Base-by-base conservation (phyloP, 1,284 basidiomycete species). In the Cryptococcus sp. region DNA sequence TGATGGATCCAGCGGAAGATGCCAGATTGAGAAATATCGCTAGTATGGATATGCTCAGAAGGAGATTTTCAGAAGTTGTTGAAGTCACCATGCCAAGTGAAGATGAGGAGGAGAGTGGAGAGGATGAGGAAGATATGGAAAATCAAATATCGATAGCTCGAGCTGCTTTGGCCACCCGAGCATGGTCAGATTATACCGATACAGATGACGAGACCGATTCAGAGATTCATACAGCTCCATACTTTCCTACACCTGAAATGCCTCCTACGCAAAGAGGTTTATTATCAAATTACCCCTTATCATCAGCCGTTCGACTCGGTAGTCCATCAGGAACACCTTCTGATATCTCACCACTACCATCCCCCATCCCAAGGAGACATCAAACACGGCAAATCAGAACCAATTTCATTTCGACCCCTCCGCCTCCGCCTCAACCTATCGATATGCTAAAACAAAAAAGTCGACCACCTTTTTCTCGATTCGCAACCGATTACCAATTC, bases 31-130 rank as follows among this genome's bases (percentile, higher is more conserved):
- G 61, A n/a, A 59, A 61, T 36, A 60, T 70, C 31, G 62, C 60
- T 34, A 63, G 62, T 52, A 61, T 70, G 59, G 58, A 57, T 13
- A 15, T 57, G 14, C 58, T 71, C 3, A 36, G 60, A n/a, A 38
- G 67, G 23, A 49, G 65, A 33, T 71, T 67, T 55, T 67, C 64
- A 7, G 67, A 71, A 44, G 61, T 65, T 11, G 65, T 71, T 50
- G 61, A 68, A 35, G 63, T 67, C 1, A 59, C 56, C 10, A 41
- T 36, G 15, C 42, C 49, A 11, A 58, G 59, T 42, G 54, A 56
- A 4, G 58, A 55, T 11, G 62, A 61, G 31, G 58, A 55, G 13
- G 60, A 65, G 8, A 57, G 37, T 13, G 5, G 33, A n/a, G 37
- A 53, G 14, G 54, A 41, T 31, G 36, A 4, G 53, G 43, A 58